Evolutionary conservation across 306 rosid species (phyloP), one percentile per base, ranked within the genome.

Genomic region (Trifolium subterraneum): DNA sequence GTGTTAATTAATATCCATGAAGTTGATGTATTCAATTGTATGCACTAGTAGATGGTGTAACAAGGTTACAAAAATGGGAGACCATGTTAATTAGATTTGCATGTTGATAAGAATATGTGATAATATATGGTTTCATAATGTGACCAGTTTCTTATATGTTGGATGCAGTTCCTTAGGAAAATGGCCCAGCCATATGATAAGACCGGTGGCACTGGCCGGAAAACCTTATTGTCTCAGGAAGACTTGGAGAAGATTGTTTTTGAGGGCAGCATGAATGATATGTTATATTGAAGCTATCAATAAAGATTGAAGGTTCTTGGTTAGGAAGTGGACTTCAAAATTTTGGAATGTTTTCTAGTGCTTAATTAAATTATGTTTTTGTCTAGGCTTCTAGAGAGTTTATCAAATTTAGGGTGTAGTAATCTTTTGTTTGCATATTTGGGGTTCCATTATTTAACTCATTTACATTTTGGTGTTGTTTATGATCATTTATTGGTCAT

Each of bases 151-250:
- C 27, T 74, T 51, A 52, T 69, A 50, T 73, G 23, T 79, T 79
- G 66, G 51, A 33, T 73, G 82, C 97, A 93, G 96, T 91, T 91
- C 71, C 96, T 93, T 22, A 86, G 92, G 87, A 93, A 91, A 81
- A 93, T 93, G 97, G 97, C 98, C 20, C 96, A 91, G 56, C 96
- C 97, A 25, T 89, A 93, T 78, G 98, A 93, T 20, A 93, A 87
- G 86, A 87, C 90, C 8, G 98, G 97, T 8, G 77, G 88, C 73
- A 77, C 82, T 2, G 89, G 96, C 66, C 82, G 39, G 84, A 93
- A 91, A 83, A 93, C 97, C 59, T 79, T 91, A 12, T 70, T 91
- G 64, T 93, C 96, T 62, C 93, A 89, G 73, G 89, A 89, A 68
- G 97, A 93, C 77, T 72, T 93, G 80, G 91, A 91, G 83, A 88